Percentiles rank a stretch among this genome's conserved stretches.
Evolutionary conservation across 768 basidiomycete genomes (phyloP).

Genomic region (Porpolomopsis calyptriformis): DNA sequence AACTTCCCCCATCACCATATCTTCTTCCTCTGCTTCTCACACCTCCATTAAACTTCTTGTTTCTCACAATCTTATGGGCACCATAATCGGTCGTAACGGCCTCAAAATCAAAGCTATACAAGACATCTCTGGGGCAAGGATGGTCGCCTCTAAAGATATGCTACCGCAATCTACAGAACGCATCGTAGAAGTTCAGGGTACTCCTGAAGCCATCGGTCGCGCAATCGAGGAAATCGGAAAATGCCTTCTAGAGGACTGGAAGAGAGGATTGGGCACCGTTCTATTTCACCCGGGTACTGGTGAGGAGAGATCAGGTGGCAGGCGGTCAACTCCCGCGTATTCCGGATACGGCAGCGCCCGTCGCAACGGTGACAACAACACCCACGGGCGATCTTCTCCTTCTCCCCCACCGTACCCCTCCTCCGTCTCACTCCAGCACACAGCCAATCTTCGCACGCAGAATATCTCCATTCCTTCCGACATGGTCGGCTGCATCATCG

Average conservation of each 20-base stretch:
- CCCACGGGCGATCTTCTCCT: constrained; percentile 41
- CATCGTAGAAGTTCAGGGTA: constrained; percentile 94
- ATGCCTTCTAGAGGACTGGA: constrained; percentile 94
- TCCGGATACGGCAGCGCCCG: constrained; percentile 40
- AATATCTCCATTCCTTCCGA: constrained; percentile 99
- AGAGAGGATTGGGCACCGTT: constrained; percentile 86
- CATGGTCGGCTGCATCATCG: constrained; percentile 97
- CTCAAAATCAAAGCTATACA: constrained; percentile 99
- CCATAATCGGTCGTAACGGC: constrained; percentile 91
- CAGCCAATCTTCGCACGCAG: constrained; percentile 88
- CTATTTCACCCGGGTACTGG: constrained; percentile 90
- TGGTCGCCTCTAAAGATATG: constrained; percentile 99
- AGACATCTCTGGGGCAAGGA: constrained; percentile 88
- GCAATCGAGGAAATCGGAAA: constrained; percentile 95
- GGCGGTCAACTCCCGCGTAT: constrained; percentile 45
- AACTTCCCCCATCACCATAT: constrained; percentile 54
- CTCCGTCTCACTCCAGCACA: constrained; percentile 43
- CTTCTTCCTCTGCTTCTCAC: constrained; percentile 61
- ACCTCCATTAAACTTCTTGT: constrained; percentile 95
- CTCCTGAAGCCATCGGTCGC: constrained; percentile 83
- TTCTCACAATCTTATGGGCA: constrained; percentile 99
- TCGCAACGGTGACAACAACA: constrained; percentile 49
- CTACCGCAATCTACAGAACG: constrained; percentile 98
- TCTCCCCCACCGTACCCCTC: constrained; percentile 35
- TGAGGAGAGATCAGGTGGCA: constrained; percentile 47